Percentiles rank a stretch among this genome's conserved stretches.
These are phyloP conservation scores for Beauveria sp. DNA, from an alignment of 2,329 filamentous ascomycete species.

Conservation along the genomic window DNA sequence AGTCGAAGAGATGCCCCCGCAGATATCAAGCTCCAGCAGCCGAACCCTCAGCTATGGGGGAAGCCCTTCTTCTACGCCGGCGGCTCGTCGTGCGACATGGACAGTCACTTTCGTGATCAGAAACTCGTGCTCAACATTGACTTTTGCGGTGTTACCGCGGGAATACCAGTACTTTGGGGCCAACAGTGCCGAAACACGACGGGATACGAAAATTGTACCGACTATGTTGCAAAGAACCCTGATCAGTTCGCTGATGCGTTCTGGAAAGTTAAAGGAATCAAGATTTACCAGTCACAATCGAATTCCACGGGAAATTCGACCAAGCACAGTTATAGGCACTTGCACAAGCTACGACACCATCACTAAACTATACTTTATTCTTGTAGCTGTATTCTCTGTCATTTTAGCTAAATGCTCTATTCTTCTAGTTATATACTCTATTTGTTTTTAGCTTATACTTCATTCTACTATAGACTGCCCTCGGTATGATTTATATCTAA, in stretches of 20 bases:
- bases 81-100: constrained; percentile 52
- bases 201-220: background rate
- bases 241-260: background rate
- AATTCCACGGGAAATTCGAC: background rate
- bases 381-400: too few species aligned
- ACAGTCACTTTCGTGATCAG: constrained; percentile 55
- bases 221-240: background rate
- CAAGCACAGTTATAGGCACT: background rate
- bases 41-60: constrained; percentile 59
- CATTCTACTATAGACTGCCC: too few species aligned
- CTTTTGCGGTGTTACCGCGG: constrained; percentile 68
- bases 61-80: constrained; percentile 55
- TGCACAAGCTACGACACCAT: background rate
- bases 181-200: background rate
- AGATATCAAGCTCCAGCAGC: constrained; percentile 34
- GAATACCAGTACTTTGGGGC: constrained; percentile 4
- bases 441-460: too few species aligned
- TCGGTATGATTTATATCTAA: too few species aligned
- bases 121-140: constrained; percentile 67
- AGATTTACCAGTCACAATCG: background rate
- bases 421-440: too few species aligned
- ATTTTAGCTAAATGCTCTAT: too few species aligned
- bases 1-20: constrained; percentile 22
- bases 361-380: background rate
- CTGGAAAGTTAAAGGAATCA: background rate